Conservation (phyloP, 371 early-diverging fungal genomes). For the Mortierella sp. region DNA sequence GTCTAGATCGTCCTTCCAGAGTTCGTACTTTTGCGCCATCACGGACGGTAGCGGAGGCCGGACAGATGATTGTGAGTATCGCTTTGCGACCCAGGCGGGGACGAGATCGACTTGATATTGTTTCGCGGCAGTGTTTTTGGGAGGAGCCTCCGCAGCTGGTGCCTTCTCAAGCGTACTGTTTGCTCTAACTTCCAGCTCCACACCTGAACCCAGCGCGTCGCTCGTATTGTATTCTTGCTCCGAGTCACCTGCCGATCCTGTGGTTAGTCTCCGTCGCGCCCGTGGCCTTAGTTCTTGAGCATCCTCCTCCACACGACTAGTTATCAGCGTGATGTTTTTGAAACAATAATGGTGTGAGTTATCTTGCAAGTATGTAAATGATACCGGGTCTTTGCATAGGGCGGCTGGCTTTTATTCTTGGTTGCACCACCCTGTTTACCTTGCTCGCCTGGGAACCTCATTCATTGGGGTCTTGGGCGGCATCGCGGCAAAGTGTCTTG, state of each 20-base stretch:
- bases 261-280: background rate
- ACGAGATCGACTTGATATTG: background rate
- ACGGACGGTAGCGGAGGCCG: background rate
- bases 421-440: background rate
- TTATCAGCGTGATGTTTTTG: background rate
- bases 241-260: background rate
- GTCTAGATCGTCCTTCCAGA: conserved; percentile 5
- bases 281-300: background rate
- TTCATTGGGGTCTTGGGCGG: background rate
- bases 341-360: background rate
- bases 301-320: background rate
- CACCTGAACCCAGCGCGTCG: background rate
- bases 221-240: background rate
- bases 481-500: background rate
- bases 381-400: background rate
- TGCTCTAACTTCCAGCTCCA: background rate
- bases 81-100: background rate
- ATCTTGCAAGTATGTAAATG: no score
- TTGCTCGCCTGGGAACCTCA: background rate
- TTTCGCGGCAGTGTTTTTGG: background rate
- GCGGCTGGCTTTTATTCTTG: background rate
- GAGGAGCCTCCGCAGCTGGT: no score
- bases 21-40: background rate
- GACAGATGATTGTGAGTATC: background rate
- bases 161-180: background rate